Evolutionary conservation across 2,329 filamentous ascomycete species (phyloP).

Genomic region (Pseudomassariella vexata): DNA sequence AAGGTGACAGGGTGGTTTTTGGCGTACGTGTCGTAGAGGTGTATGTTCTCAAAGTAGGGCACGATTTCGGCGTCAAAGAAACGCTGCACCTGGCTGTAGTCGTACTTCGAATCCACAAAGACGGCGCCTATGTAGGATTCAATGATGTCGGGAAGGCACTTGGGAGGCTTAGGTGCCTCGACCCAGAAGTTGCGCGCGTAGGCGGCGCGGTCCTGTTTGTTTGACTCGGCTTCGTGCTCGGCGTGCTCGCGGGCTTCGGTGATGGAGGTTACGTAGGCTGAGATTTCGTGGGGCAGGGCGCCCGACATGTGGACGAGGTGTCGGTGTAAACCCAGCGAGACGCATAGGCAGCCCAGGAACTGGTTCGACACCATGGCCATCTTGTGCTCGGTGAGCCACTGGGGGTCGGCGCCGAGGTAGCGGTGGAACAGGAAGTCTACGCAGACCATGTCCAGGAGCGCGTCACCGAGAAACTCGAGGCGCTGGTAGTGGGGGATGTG

Average conservation of each 20-base stretch:
- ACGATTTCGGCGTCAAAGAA: conserved; percentile 76
- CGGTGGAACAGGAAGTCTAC: conserved; percentile 76
- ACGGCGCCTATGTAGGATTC: conserved; percentile 87
- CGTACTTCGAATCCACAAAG: conserved; percentile 82
- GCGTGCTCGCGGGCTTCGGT: conserved; percentile 39
- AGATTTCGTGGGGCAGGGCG: conserved; percentile 37
- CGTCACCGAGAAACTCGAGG: conserved; percentile 87
- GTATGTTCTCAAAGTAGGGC: conserved; percentile 80
- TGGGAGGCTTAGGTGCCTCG: conserved; percentile 57
- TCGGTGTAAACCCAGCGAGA: conserved; percentile 70
- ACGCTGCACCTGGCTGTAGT: conserved; percentile 63
- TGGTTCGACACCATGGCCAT: conserved; percentile 99
- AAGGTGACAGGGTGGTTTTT: conserved; percentile 79
- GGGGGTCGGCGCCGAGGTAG: conserved; percentile 76
- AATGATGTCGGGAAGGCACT: conserved; percentile 75
- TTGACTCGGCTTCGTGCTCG: conserved; percentile 23
- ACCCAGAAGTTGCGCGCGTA: conserved; percentile 66
- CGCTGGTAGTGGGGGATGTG: conserved; percentile 84
- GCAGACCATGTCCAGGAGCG: conserved; percentile 54
- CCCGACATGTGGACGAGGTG: conserved; percentile 57
- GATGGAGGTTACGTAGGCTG: conserved; percentile 53
- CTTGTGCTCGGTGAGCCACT: conserved; percentile 98
- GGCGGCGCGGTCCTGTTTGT: conserved; percentile 27
- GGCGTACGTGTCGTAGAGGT: conserved; percentile 79
- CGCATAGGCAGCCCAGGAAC: conserved; percentile 78